phyloP scores from a whole-genome alignment of 306 rosid species.

The Quercus robur region DNA sequence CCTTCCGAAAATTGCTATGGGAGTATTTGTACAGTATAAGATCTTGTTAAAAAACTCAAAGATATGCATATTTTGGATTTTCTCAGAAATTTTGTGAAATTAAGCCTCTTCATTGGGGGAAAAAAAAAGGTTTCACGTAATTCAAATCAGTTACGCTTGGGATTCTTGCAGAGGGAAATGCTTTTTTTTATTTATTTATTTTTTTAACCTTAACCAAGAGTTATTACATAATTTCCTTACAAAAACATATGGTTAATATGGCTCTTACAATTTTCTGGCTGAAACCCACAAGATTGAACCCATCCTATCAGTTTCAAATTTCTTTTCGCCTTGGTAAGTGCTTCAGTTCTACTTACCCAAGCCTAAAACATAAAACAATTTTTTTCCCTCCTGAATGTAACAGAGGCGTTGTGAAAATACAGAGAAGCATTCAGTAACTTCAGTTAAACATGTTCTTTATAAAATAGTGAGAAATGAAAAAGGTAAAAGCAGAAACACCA shows the following conservation, averaged over 20 bases:
- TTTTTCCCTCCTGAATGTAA: background rate
- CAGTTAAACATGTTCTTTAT: background rate
- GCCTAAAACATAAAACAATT: background rate
- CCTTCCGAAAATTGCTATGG: too few relatives aligned
- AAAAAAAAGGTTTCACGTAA: too few relatives aligned
- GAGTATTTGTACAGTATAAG: too few relatives aligned
- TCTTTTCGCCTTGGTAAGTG: background rate
- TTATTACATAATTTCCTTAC: too few relatives aligned
- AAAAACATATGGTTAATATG: background rate
- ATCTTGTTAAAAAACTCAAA: too few relatives aligned
- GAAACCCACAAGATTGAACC: background rate
- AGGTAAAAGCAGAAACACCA: background rate
- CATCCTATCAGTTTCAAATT: background rate
- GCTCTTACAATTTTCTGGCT: background rate
- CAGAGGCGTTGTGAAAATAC: background rate
- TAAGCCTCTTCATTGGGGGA: too few relatives aligned
- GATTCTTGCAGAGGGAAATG: too few relatives aligned
- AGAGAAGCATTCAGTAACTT: background rate
- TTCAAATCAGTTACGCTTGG: too few relatives aligned
- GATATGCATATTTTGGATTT: too few relatives aligned
- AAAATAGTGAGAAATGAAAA: background rate
- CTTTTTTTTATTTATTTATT: rapidly evolving
- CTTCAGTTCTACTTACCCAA: background rate
- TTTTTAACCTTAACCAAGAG: too few relatives aligned
- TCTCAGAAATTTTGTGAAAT: too few relatives aligned